Percentiles rank a stretch among this genome's conserved stretches.
phyloP scores from a whole-genome alignment of 345 rosid genomes.

The Eucalyptus erythrocorys region DNA sequence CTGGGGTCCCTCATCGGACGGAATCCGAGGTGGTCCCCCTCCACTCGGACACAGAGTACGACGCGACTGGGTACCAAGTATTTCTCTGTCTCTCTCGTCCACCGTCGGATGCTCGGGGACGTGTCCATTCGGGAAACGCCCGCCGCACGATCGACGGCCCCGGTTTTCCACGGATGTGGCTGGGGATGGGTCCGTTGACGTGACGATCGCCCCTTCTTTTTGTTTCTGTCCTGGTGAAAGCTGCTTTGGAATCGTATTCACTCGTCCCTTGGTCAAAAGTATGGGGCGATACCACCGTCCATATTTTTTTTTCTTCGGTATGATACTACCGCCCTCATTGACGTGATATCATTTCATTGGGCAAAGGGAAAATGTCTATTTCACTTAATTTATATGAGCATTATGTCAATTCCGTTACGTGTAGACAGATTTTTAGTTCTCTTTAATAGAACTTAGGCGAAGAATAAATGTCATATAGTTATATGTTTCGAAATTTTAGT shows the following conservation, averaged over 20 bases:
- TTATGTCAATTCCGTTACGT: too few species aligned
- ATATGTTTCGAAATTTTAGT: too few species aligned
- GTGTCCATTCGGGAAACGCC: neutral
- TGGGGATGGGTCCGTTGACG: neutral
- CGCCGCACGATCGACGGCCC: neutral
- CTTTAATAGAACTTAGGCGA: too few species aligned
- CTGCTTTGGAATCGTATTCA: neutral
- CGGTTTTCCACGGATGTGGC: neutral
- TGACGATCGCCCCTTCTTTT: neutral
- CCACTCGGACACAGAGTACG: neutral
- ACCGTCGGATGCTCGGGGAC: neutral
- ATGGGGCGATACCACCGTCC: neutral
- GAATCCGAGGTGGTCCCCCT: neutral
- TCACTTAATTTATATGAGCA: too few species aligned
- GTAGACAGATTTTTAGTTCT: fast-evolving
- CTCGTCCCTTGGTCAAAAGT: neutral
- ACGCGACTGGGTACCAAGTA: neutral
- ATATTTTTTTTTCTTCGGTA: neutral
- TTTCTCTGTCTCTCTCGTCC: neutral
- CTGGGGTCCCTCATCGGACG: neutral
- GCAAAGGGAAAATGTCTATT: neutral
- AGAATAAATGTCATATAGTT: fast-evolving
- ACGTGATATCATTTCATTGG: neutral
- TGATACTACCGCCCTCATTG: neutral
- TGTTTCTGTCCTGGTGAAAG: neutral